Conservation (phyloP, 164 flowering plant species). For the Vitis rupestris region DNA sequence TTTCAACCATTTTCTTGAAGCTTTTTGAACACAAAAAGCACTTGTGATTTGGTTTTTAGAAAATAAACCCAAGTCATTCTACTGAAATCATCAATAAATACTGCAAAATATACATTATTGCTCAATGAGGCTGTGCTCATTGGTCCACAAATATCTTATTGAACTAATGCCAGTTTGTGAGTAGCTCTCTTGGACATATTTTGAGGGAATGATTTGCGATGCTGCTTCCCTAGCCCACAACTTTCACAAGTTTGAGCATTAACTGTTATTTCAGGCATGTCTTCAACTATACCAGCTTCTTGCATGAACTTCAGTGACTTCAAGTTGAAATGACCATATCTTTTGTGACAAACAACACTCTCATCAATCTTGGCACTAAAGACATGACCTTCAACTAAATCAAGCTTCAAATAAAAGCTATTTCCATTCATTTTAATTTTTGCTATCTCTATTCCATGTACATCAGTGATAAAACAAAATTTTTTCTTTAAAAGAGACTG, state of each 20-base stretch:
- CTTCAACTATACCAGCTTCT: too few species aligned
- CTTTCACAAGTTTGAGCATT: neutral
- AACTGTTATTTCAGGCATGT: too few species aligned
- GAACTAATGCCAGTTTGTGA: neutral
- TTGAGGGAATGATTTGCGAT: neutral
- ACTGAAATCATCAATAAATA: slow-evolving; percentile 7
- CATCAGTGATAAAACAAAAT: neutral
- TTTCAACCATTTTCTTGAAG: neutral
- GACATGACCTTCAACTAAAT: too few species aligned
- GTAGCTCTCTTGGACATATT: neutral
- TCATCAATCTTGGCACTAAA: too few species aligned
- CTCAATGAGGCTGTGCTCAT: neutral
- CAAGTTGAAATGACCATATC: too few species aligned
- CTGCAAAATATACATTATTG: neutral
- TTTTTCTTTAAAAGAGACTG: neutral
- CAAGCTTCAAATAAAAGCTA: neutral
- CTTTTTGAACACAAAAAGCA: neutral
- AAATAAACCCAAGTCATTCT: slow-evolving; percentile 8
- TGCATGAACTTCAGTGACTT: too few species aligned
- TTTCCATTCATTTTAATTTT: neutral
- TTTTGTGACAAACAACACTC: too few species aligned
- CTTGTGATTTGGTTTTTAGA: neutral
- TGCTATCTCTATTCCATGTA: neutral
- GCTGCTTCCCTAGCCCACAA: neutral
- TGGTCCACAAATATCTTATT: neutral